Percentiles rank a stretch among this genome's conserved stretches.
Conservation (phyloP, 768 basidiomycete genomes). For the Piloderma croceum region DNA sequence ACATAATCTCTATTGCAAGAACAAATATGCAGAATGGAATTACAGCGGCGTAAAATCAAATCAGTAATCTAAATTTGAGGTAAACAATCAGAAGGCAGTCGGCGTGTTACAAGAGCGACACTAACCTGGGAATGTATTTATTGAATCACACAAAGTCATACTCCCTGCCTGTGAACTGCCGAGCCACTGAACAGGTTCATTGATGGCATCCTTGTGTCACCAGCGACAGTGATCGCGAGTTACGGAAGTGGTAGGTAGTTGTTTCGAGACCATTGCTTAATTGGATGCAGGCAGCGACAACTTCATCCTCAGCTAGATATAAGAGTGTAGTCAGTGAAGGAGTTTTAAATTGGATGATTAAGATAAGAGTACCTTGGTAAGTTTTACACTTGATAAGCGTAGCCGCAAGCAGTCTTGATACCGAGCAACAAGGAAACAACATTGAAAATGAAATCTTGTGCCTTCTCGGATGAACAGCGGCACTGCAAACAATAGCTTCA, state of each 20-base stretch:
- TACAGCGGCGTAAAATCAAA: too few relatives aligned
- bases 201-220: slow-evolving; percentile 74
- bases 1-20: too few relatives aligned
- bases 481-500: slow-evolving; percentile 97
- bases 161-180: slow-evolving; percentile 81
- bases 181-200: slow-evolving; percentile 82
- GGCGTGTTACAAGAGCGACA: too few relatives aligned
- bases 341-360: background rate
- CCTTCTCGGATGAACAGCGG: slow-evolving; percentile 97
- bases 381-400: slow-evolving; percentile 98
- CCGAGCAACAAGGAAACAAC: slow-evolving; percentile 86
- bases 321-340: slow-evolving; percentile 11
- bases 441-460: slow-evolving; percentile 92
- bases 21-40: too few relatives aligned
- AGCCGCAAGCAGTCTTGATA: slow-evolving; percentile 98
- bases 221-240: slow-evolving; percentile 79
- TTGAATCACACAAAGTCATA: too few relatives aligned
- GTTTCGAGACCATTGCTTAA: slow-evolving; percentile 93
- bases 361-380: slow-evolving; percentile 61
- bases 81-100: too few relatives aligned
- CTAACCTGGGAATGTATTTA: too few relatives aligned
- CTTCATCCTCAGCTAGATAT: slow-evolving; percentile 72
- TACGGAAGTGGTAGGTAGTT: slow-evolving; percentile 91
- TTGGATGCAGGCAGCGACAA: slow-evolving; percentile 72
- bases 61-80: too few relatives aligned